Percentiles rank a stretch among this genome's conserved stretches.
These are phyloP conservation scores for Leucocoprinus sp. DNA, from an alignment of 768 basidiomycete genomes.

Conservation along the genomic window DNA sequence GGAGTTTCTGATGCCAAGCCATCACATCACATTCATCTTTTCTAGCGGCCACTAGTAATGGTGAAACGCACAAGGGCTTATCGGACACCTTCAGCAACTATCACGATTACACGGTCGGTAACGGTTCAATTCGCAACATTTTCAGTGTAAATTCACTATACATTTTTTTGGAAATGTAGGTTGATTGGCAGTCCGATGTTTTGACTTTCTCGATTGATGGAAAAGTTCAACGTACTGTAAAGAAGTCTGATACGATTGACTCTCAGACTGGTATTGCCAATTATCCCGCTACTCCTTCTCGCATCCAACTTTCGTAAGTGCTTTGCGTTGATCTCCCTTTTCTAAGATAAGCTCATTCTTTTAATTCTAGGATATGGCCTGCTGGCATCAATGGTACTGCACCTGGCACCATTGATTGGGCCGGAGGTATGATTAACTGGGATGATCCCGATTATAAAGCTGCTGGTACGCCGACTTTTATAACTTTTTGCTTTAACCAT, in stretches of 20 bases:
- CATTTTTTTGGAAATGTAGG: constrained; percentile 31
- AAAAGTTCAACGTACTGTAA: constrained; percentile 58
- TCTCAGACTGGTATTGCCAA: constrained; percentile 41
- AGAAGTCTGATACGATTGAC: constrained; percentile 49
- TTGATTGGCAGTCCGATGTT: constrained; percentile 71
- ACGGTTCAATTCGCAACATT: background rate
- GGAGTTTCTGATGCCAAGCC: background rate
- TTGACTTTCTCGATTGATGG: constrained; percentile 68
- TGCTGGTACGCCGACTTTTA: constrained; percentile 34
- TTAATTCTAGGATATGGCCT: constrained; percentile 59
- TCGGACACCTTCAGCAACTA: constrained; percentile 62
- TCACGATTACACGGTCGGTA: constrained; percentile 67
- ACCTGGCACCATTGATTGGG: constrained; percentile 69
- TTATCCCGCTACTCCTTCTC: constrained; percentile 73
- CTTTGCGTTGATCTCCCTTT: background rate
- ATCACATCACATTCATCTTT: too few relatives aligned
- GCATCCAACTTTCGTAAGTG: constrained; percentile 68
- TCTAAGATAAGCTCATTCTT: background rate
- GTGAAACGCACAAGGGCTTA: constrained; percentile 37
- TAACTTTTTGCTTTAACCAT: background rate
- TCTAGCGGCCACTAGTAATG: constrained; percentile 34
- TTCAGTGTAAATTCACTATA: background rate
- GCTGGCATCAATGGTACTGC: constrained; percentile 58
- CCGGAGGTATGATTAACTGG: constrained; percentile 80
- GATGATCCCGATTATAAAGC: constrained; percentile 65